Percentiles rank a stretch among this genome's conserved stretches.
These are phyloP conservation scores for Alnus rubra DNA, from an alignment of 306 rosid species.

Conservation along the genomic window DNA sequence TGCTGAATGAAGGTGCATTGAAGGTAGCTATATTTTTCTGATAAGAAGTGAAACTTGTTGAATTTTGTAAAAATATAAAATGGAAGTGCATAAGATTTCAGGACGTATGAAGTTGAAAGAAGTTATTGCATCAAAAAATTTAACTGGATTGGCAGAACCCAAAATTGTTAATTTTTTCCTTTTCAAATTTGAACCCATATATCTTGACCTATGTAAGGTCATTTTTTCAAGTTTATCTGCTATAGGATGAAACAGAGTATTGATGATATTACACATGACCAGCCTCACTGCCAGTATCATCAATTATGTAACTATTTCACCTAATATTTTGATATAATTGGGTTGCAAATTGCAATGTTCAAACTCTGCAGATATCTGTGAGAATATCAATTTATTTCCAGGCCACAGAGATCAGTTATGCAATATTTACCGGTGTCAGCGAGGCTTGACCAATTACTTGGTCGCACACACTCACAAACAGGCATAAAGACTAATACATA, in stretches of 20 bases:
- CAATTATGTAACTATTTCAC: neutral
- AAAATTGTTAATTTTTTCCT: neutral
- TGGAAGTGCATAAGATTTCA: neutral
- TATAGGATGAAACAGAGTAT: neutral
- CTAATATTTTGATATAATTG: neutral
- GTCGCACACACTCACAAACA: neutral
- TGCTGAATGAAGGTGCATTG: neutral
- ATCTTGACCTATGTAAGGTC: no score
- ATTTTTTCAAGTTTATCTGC: no score
- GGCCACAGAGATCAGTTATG: neutral
- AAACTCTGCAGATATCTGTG: neutral
- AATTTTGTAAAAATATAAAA: neutral
- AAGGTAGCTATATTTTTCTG: neutral
- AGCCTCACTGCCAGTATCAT: neutral
- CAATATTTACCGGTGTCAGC: neutral
- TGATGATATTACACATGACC: neutral
- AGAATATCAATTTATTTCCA: neutral
- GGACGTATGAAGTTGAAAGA: neutral
- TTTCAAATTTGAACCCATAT: neutral
- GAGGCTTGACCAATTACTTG: neutral
- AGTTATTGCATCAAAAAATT: neutral
- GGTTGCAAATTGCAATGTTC: neutral
- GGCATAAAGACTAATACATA: neutral
- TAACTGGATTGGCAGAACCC: neutral
- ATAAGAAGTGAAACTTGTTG: neutral